Percentiles rank a stretch among this genome's conserved stretches.
Evolutionary conservation across 2,329 filamentous ascomycete genomes (phyloP).

Genomic region (Apiospora rasikravindrae): DNA sequence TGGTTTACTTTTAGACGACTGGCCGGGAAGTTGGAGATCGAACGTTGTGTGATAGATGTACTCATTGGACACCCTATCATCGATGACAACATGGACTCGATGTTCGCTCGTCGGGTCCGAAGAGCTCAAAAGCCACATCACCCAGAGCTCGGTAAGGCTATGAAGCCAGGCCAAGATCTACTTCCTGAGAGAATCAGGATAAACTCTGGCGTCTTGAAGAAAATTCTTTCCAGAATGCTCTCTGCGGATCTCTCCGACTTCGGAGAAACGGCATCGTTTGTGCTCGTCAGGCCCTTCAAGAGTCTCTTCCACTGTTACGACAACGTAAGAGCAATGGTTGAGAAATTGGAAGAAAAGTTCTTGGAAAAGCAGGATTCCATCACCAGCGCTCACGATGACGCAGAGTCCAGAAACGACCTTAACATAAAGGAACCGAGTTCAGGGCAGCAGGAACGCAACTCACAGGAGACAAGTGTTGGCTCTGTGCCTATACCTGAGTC

Average conservation of each 20-base stretch:
- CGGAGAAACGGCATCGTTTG: background rate
- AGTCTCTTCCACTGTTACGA: background rate
- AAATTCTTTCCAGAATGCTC: conserved; percentile 15
- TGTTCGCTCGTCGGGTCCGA: background rate
- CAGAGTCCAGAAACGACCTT: too few relatives aligned
- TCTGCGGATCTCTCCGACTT: background rate
- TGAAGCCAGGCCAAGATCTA: background rate
- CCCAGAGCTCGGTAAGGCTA: background rate
- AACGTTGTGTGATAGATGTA: background rate
- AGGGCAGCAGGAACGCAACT: too few relatives aligned
- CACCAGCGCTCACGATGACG: too few relatives aligned
- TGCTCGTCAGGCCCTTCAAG: conserved; percentile 18
- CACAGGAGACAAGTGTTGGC: too few relatives aligned
- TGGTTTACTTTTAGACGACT: background rate
- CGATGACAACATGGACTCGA: background rate
- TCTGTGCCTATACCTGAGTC: too few relatives aligned
- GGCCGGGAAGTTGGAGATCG: background rate
- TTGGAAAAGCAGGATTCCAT: background rate
- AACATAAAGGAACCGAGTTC: too few relatives aligned
- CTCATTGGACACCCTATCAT: background rate
- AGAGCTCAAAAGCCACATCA: background rate
- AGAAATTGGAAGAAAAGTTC: background rate
- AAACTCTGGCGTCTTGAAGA: conserved; percentile 20
- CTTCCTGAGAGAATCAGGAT: conserved; percentile 28
- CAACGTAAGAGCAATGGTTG: background rate